Evolutionary conservation across 345 rosid species (phyloP), one percentile per base, ranked within the genome.

Genomic region (Ceriops decandra): DNA sequence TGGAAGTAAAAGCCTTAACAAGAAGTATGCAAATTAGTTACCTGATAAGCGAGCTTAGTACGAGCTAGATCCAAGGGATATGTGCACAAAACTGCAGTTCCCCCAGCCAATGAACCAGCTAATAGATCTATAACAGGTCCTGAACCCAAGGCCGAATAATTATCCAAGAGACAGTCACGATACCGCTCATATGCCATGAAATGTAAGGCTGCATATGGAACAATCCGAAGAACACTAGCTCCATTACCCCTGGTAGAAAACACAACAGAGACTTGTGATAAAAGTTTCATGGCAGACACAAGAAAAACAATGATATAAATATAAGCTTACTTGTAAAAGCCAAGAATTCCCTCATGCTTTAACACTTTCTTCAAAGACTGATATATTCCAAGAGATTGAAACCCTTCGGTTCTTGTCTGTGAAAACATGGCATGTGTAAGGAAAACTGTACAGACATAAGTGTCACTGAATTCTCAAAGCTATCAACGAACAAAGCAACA

Each of bases 21-120:
- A 69, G 32, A 27, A 53, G 16, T 32, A 64, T 21, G 67, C 62
- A 62, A 67, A 63, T 20, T 28, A 72, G 68, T 63, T 73, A 88
- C 99, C 90, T 95, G 99, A 81, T 95, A 95, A 62, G 99, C 99
- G 68, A 95, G 93, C 77, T 91, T 95, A 46, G 99, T 87, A 38
- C 97, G 96, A 80, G 99, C 96, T 76, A 95, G 78, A 82, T 95
- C 98, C 54, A 95, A 81, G 30, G 99, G 99, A 47, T 95, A 95
- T 6, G 96, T 91, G 85, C 96, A 95, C 64, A 95, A 77, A 21
- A 91, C 99, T 38, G 99, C 97, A 57, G 97, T 95, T 76, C 99
- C 99, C 30, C 99, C 99, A 74, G 99, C 88, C 63, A 82, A 83
- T 36, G 99, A 85, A 66, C 99, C 99, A 73, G 99, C 99, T 72